A percentile compares a stretch with the other conserved stretches of the same genome.
Evolutionary conservation across 2,329 filamentous ascomycete species (phyloP).

Genomic region (Colletotrichum sp.): DNA sequence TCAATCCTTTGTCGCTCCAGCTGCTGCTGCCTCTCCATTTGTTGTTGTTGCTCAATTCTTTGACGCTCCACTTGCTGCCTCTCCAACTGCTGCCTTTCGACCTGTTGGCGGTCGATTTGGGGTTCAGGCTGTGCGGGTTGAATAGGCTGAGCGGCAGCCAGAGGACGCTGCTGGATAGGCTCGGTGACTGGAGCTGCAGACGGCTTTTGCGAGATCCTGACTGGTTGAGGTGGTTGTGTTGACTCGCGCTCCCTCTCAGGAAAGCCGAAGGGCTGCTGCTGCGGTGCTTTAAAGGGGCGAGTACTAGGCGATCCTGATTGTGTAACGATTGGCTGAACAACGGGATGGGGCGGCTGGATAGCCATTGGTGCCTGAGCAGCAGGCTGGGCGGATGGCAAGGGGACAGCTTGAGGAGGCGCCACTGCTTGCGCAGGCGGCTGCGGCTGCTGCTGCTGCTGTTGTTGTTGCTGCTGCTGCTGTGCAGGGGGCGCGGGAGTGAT

Average conservation of each 20-base stretch:
- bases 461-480: conserved; percentile 23
- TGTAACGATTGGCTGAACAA: conserved; percentile 37
- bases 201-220: conserved; percentile 45
- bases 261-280: conserved; percentile 44
- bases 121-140: conserved; percentile 35
- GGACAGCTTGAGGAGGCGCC: conserved; percentile 11
- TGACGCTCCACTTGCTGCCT: conserved; percentile 23
- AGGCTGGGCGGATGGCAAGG: conserved; percentile 12
- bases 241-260: conserved; percentile 45
- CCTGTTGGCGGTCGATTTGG: conserved; percentile 25
- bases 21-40: conserved; percentile 31
- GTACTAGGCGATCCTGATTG: conserved; percentile 52
- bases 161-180: conserved; percentile 35
- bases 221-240: conserved; percentile 36
- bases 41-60: conserved; percentile 22
- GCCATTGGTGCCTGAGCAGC: conserved; percentile 28
- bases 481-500: conserved; percentile 46
- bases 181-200: conserved; percentile 35
- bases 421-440: conserved; percentile 16
- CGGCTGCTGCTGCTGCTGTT: conserved; percentile 25
- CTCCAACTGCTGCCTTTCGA: conserved; percentile 24
- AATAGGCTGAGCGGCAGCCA: conserved; percentile 37
- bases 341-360: conserved; percentile 36
- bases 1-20: conserved; percentile 27
- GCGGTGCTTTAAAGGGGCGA: conserved; percentile 48